Percentiles rank a stretch among this genome's conserved stretches.
Conservation (phyloP, 1,284 basidiomycete genomes). For the Boletus mariae region DNA sequence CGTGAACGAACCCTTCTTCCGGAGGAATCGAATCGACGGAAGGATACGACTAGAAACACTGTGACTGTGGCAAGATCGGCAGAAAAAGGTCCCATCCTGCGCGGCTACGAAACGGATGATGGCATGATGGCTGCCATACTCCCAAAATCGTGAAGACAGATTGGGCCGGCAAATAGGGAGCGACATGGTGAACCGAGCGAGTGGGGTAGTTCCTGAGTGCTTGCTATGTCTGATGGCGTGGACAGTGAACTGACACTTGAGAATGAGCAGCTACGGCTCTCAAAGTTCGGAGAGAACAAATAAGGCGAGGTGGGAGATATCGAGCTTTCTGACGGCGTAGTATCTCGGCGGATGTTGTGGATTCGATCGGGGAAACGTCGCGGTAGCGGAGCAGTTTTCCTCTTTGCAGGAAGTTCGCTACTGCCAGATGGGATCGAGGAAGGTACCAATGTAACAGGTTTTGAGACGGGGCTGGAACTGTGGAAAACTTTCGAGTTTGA, state of each 20-base stretch:
- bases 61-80: neutral
- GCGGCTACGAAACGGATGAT: neutral
- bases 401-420: neutral
- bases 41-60: neutral
- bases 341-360: neutral
- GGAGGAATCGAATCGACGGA: neutral
- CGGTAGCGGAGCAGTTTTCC: conserved; percentile 12
- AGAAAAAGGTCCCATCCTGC: too few species aligned
- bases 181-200: conserved; percentile 1
- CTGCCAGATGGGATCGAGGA: neutral
- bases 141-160: neutral
- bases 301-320: conserved; percentile 2
- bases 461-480: neutral
- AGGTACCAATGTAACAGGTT: conserved; percentile 15
- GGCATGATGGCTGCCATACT: neutral
- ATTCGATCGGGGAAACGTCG: conserved; percentile 1
- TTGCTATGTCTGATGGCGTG: too few species aligned
- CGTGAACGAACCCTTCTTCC: neutral
- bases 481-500: conserved; percentile 4
- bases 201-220: too few species aligned
- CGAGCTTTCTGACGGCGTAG: conserved; percentile 9
- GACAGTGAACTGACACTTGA: neutral
- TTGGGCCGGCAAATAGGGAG: neutral
- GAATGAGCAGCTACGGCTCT: conserved; percentile 2
- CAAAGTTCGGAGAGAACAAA: conserved; percentile 3